phyloP scores from a whole-genome alignment of 108 stramenopile species.

The Ochromonas danica region DNA sequence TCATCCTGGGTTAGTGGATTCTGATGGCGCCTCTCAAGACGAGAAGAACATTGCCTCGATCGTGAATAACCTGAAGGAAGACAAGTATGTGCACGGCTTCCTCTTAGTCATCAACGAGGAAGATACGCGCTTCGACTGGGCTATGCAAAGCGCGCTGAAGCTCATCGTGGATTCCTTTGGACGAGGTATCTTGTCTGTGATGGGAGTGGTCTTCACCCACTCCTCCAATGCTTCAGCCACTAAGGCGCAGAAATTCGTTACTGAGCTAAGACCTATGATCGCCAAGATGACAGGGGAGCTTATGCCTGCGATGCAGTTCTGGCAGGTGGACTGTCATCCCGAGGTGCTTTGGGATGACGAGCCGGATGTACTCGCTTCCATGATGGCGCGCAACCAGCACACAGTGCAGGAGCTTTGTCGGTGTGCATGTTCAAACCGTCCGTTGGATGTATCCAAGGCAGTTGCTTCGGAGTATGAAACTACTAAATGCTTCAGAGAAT shows the following conservation, averaged over 20 bases:
- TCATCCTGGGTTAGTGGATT: slow-evolving; percentile 19
- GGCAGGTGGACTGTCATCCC: neutral
- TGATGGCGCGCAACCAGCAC: neutral
- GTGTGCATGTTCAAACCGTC: neutral
- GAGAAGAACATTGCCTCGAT: neutral
- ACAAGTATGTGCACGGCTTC: slow-evolving; percentile 7
- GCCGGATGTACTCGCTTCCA: neutral
- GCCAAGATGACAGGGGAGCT: neutral
- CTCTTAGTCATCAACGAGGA: slow-evolving; percentile 27
- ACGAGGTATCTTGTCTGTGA: neutral
- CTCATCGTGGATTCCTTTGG: slow-evolving; percentile 24
- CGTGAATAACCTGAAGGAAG: neutral
- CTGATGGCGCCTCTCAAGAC: neutral
- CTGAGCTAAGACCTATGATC: neutral
- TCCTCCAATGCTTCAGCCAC: neutral
- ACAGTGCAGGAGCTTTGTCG: neutral
- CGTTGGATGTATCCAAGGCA: neutral
- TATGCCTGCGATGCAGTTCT: neutral
- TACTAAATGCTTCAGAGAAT: neutral
- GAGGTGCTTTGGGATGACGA: neutral
- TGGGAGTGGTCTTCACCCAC: slow-evolving; percentile 20
- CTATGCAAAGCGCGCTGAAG: slow-evolving; percentile 18
- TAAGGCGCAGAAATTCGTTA: neutral
- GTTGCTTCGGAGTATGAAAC: neutral
- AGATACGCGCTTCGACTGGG: slow-evolving; percentile 9